phyloP scores from a whole-genome alignment of 352 stramenopile genomes.

The Globisporangium yorkense region DNA sequence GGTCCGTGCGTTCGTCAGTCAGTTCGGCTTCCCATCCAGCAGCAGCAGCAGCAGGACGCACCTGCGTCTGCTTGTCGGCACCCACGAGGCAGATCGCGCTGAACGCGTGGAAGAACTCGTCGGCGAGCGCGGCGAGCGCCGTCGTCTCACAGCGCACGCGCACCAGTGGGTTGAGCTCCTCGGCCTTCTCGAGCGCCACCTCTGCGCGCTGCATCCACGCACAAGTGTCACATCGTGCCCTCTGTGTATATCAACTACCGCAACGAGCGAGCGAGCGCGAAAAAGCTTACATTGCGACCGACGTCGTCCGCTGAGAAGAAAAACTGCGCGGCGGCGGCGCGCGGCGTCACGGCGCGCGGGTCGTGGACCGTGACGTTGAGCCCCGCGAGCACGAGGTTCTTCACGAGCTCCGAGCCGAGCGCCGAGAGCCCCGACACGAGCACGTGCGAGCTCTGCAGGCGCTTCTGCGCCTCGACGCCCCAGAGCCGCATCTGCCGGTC shows the following conservation, averaged over 20 bases:
- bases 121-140: conserved; percentile 30
- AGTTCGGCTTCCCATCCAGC: background rate
- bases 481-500: conserved; percentile 99
- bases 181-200: conserved; percentile 73
- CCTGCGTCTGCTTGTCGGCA: conserved; percentile 35
- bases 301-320: conserved; percentile 73
- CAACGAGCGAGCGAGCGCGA: background rate
- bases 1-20: background rate
- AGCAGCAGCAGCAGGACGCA: conserved; percentile 5
- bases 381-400: conserved; percentile 96
- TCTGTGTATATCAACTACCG: background rate
- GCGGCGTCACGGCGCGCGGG: conserved; percentile 33
- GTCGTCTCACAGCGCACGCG: conserved; percentile 77
- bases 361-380: conserved; percentile 94
- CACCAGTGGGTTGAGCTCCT: conserved; percentile 94
- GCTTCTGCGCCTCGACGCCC: conserved; percentile 95
- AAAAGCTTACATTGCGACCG: conserved; percentile 54
- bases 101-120: conserved; percentile 86
- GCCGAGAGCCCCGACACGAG: conserved; percentile 84
- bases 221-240: background rate
- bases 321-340: conserved; percentile 73
- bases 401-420: conserved; percentile 91
- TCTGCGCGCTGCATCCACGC: conserved; percentile 48
- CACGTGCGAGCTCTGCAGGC: conserved; percentile 85
- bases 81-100: conserved; percentile 76